Evolutionary conservation across 257 asterid genomes (phyloP), one percentile per base, ranked within the genome.

Genomic region (Solanum chmielewskii): DNA sequence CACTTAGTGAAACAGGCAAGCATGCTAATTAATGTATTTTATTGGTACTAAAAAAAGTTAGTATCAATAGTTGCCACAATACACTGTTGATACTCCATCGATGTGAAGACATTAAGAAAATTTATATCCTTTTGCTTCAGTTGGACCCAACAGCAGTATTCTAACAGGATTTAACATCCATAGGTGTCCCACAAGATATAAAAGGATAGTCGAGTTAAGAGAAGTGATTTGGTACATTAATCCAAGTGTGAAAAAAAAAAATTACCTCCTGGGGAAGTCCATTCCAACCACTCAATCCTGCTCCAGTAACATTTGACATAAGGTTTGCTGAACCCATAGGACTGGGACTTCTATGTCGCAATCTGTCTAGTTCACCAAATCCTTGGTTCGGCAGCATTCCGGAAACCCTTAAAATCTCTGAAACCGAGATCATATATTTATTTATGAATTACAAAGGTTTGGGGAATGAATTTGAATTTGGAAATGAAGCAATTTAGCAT

Each of bases 321-420:
- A 93, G 94, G 90, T 93, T 93, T 41, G 95, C 88, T 39, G 99
- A 95, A 83, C 98, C 98, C 99, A 96, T 96, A 11, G 99, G 99
- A 90, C 98, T 96, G 81, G 98, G 99, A 88, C 99, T 96, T 91
- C 99, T 92, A 75, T 95, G 98, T 76, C 98, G 93, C 87, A 95
- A 90, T 88, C 98, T 91, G 74, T 96, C 98, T 56, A 96, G 93
- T 86, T 96, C 98, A 39, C 95, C 92, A 86, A 93, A 95, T 87
- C 96, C 91, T 90, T 93, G 98, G 89, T 91, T 95, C 60, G 96
- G 98, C 92, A 93, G 80, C 96, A 94, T 95, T 69, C 96, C 95
- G 31, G 98, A 93, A 44, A 94, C 92, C 84, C 96, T 92, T 87
- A 95, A 87, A 82, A 96, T 95, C 93, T 95, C 98, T 93, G 89